Base-by-base conservation (phyloP, 2,329 filamentous ascomycete species). In the Chrysoporthe cubensis region DNA sequence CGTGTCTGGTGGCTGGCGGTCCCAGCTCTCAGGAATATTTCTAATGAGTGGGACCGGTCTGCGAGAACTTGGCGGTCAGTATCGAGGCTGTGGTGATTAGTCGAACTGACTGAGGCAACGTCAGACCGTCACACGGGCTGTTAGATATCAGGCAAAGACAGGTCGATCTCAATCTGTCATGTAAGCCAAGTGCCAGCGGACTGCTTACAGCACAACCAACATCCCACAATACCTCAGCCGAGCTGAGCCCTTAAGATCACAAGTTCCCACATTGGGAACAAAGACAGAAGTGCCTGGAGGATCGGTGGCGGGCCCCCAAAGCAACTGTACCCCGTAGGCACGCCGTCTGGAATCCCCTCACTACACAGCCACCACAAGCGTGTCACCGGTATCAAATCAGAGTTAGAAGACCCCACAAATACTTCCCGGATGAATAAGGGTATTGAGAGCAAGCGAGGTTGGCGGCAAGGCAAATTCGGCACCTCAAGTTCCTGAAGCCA, bases 381-480 rank as follows among this genome's bases (percentile, higher is more conserved):
- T 26, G 26, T 26, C 26, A 26, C 26, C 26, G 26, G 26, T 26
- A 26, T 26, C 26, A 26, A 26, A 26, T 26, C 40, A 61, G 21
- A 18, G 13, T 16, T 9, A 8, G 13, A 52, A 34, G 50, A 13
- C 11, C 43, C 59, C 59, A 34, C 42, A 32, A 9, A 61, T 16
- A 14, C 59, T 26, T 26, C n/a, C 21, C 14, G 18, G 32, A 18
- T 54, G 9, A 42, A 43, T 40, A n/a, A 50, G 48, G 58, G 44
- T 54, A 59, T 46, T n/a, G 48, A 40, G 40, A 13, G 63, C 65
- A 48, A 62, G 46, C 50, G 64, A 37, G 48, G 37, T 57, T 57
- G 54, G 54, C 54, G 54, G 14, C 34, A 14, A 40, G 54, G 54
- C 54, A 40, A 11, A 57, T n/a, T 16, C 6, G 46, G 26, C 26